Base-by-base conservation (phyloP, 192 early-diverging fungal species). In the Backusella morwellensis region DNA sequence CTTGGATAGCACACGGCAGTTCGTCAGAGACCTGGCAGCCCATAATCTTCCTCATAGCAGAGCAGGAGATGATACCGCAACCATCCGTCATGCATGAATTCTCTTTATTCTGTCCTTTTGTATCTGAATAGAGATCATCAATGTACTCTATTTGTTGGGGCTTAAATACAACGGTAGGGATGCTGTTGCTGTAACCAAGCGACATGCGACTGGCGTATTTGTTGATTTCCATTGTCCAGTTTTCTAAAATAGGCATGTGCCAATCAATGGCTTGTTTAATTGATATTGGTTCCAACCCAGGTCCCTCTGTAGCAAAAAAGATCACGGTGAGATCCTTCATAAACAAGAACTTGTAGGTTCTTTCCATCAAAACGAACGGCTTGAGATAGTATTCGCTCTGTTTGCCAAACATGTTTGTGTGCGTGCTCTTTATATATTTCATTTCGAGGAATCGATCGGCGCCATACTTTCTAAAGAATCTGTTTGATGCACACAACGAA, bases 1-100 rank as follows among this genome's bases (percentile, higher is more conserved):
- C 82, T 78, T 84, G 82, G 34, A 84, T 70, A 23, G 76, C 80
- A 41, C 74, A 78, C 9, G 82, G 82, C 0, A 81, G 54, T 68
- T 72, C 74, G 29, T 74, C 66, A 15, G 23, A 23, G 6, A 23
- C 38, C 23, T 81, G 52, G 4, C 70, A 72, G 4, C 72, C 66
- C 26, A 81, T 75, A 0, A 84, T 36, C 54, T 74, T 52, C 29
- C 44, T 66, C 82, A 84, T 84, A 3, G 82, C 82, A n/a, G 36
- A 23, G 1, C 59, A 63, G 3, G 80, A 81, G 17, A 84, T 84
- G 15, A 75, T 66, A 32, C 76, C 82, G 69, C 80, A 84, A 1
- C 82, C 82, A 76, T 84, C 82, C 21, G 82, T 84, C 66, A 84
- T 74, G 66, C 80, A 81, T 12, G 21, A 11, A n/a, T 56, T 72